These are phyloP conservation scores for Mortierella hygrophila DNA, from an alignment of 192 early-diverging fungal species.

Conservation along the genomic window DNA sequence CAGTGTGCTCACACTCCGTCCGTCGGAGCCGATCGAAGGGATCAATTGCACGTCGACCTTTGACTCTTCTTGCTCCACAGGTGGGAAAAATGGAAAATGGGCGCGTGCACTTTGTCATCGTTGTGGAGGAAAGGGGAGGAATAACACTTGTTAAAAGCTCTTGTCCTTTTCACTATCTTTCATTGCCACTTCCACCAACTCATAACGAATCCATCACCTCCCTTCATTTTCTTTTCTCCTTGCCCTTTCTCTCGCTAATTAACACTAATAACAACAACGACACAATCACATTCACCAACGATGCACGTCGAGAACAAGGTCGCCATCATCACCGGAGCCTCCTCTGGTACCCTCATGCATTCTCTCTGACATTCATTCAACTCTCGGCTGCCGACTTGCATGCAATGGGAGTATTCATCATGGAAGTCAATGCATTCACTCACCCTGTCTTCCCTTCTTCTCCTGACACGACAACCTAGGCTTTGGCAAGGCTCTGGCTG, in stretches of 20 bases:
- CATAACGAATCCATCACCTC: too few species aligned
- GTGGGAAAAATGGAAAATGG: neutral
- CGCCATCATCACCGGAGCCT: conserved; percentile 76
- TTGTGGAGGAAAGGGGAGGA: too few species aligned
- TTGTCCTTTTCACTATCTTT: too few species aligned
- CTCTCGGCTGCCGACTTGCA: neutral
- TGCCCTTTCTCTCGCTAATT: neutral
- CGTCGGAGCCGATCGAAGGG: neutral
- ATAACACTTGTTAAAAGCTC: too few species aligned
- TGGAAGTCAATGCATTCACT: neutral
- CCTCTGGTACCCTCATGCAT: conserved; percentile 53
- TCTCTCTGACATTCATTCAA: neutral
- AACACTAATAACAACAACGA: too few species aligned
- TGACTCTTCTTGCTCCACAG: neutral
- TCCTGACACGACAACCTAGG: conserved; percentile 23
- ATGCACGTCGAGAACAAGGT: conserved; percentile 61
- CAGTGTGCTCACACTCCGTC: neutral
- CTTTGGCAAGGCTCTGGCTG: conserved; percentile 73
- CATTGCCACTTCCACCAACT: too few species aligned
- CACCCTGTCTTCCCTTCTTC: neutral
- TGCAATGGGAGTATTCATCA: neutral
- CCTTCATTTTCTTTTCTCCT: neutral
- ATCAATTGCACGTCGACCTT: too few species aligned
- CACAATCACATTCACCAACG: neutral
- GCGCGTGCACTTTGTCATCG: neutral